Evolutionary conservation across 2,329 filamentous ascomycete species (phyloP), one percentile per base, ranked within the genome.

Genomic region (Diaporthe ampelina): DNA sequence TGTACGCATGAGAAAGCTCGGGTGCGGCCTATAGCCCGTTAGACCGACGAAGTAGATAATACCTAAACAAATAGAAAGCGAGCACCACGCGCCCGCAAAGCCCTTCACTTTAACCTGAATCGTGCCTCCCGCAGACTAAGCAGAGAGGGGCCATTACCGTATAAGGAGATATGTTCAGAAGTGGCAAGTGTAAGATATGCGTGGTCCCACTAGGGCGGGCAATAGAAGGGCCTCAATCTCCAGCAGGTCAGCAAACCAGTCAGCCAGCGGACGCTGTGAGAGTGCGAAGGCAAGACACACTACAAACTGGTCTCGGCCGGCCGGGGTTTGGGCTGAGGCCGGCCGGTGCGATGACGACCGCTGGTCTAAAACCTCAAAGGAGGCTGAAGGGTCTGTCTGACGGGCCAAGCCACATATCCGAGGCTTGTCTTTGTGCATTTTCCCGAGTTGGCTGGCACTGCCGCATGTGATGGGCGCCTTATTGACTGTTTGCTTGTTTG

Each of bases 281-380:
- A 68, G 63, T 1, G 48, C 45, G 48, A 54, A 54, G 15, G 9
- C 32, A 40, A 54, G 45, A 54, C 29, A 48, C 45, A 40, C 29
- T 24, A 26, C 32, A 40, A 24, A 37, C 63, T 26, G 48, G 48
- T 17, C 48, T 68, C 63, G 48, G 48, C 63, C n/a, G 63, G 63
- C 13, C 63, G 63, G 63, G 63, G 19, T 54, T 29, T 68, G 63
- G 29, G 63, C 63, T 68, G 32, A 24, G 63, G 63, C 63, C 48
- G 63, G 63, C 32, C 48, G 48, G 45, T 32, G 48, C 32, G 63
- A 40, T 54, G 48, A 54, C 15, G 32, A 68, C 63, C 32, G 1
- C 17, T 7, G 32, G 48, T 40, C 63, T 68, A 45, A 68, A 40
- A 68, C 63, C 35, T 43, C 17, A 11, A 32, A n/a, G 3, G 63